Percentiles rank a stretch among this genome's conserved stretches.
Evolutionary conservation across 768 basidiomycete genomes (phyloP).

Genomic region (Arthromyces matolae): DNA sequence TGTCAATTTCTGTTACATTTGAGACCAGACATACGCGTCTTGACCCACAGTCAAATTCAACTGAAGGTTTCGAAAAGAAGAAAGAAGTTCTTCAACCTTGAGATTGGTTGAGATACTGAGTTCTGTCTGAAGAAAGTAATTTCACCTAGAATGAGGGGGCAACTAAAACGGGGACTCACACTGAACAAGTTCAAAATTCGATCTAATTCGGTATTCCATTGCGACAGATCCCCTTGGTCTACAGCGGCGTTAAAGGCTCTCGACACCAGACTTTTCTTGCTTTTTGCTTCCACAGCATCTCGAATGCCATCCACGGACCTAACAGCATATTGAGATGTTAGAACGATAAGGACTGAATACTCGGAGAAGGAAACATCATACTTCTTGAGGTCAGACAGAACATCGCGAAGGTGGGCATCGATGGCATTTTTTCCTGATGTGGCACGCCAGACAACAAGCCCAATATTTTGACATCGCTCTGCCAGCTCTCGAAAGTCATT

Average conservation of each 20-base stretch:
- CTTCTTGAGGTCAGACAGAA: slow-evolving; percentile 5
- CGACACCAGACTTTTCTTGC: not conserved
- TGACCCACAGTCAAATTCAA: not conserved
- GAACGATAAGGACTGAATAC: not conserved
- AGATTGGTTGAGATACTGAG: slow-evolving; percentile 9
- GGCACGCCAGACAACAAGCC: slow-evolving; percentile 7
- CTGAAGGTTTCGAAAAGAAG: slow-evolving; percentile 5
- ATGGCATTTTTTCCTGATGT: slow-evolving; percentile 4
- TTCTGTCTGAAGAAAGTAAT: slow-evolving; percentile 3
- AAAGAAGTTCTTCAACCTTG: slow-evolving; percentile 10
- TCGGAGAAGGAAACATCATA: not conserved
- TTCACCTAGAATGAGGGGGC: no score
- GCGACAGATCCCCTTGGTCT: slow-evolving; percentile 8
- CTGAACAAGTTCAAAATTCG: slow-evolving; percentile 6
- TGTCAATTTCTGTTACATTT: not conserved
- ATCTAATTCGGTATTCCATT: slow-evolving; percentile 8
- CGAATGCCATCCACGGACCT: not conserved
- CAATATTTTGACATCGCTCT: slow-evolving; percentile 12
- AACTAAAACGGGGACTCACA: not conserved
- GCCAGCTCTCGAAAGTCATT: slow-evolving; percentile 7
- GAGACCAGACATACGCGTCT: not conserved
- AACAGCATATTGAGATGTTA: not conserved
- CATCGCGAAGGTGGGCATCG: not conserved
- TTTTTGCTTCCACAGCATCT: slow-evolving; percentile 2
- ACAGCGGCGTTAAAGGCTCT: slow-evolving; percentile 6